Percentiles rank a stretch among this genome's conserved stretches.
Evolutionary conservation across 352 stramenopile species (phyloP).

Genomic region (Phytophthora fragariaefolia): DNA sequence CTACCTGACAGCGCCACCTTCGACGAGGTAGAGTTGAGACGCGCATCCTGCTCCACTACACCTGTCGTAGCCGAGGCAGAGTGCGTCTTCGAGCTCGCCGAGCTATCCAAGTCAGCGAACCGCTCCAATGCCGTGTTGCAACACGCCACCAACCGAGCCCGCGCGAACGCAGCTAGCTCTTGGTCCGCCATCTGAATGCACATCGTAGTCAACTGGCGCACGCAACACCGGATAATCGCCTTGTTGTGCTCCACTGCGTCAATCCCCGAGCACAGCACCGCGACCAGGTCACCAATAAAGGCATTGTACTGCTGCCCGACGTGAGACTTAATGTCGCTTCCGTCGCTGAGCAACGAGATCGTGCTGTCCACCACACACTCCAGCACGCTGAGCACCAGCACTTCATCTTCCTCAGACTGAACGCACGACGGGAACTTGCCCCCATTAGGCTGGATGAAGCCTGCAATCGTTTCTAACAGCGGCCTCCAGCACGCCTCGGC

Average conservation of each 20-base stretch:
- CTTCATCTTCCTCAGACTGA: constrained; percentile 78
- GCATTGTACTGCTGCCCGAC: constrained; percentile 41
- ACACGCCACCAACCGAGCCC: constrained; percentile 65
- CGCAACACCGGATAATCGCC: constrained; percentile 70
- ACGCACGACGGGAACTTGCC: constrained; percentile 65
- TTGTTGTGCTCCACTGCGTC: constrained; percentile 65
- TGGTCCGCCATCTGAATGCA: constrained; percentile 67
- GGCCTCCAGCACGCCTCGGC: constrained; percentile 56
- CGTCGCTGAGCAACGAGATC: constrained; percentile 56
- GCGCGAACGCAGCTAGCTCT: constrained; percentile 51
- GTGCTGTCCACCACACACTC: constrained; percentile 80
- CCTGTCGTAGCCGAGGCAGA: constrained; percentile 12
- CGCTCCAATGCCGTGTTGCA: constrained; percentile 56
- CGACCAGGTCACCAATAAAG: constrained; percentile 64
- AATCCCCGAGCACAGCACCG: constrained; percentile 66
- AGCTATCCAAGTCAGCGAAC: constrained; percentile 55
- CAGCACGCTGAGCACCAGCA: constrained; percentile 74
- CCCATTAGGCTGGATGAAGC: constrained; percentile 61
- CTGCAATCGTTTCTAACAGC: constrained; percentile 69
- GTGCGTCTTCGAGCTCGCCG: background rate
- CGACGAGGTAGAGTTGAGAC: constrained; percentile 7
- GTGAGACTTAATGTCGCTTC: constrained; percentile 37
- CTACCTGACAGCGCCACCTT: constrained; percentile 1
- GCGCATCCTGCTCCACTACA: constrained; percentile 2
- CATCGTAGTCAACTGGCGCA: constrained; percentile 79